Evolutionary conservation across 495 filamentous ascomycete species (phyloP).

Genomic region (Hypoxylon lienhwacheense): DNA sequence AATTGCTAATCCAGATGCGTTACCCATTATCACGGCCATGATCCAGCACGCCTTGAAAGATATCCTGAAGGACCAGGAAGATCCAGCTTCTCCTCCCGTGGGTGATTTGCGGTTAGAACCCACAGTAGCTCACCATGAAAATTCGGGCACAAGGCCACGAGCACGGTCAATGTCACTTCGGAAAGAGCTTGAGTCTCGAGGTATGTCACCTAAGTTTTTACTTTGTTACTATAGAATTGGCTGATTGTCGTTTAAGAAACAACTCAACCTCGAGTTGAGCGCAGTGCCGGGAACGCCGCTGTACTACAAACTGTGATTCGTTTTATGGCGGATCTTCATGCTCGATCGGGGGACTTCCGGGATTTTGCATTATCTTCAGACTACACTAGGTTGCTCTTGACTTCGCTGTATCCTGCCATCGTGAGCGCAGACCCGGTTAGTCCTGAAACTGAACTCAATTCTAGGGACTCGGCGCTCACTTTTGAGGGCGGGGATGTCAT

Average conservation of each 20-base stretch:
- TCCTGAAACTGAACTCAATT: slow-evolving; percentile 80
- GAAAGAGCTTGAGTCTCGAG: slow-evolving; percentile 54
- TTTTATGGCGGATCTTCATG: slow-evolving; percentile 76
- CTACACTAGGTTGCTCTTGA: slow-evolving; percentile 76
- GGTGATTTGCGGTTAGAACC: slow-evolving; percentile 30
- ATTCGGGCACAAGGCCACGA: slow-evolving; percentile 42
- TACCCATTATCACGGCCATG: slow-evolving; percentile 84
- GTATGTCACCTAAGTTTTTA: slow-evolving; percentile 38
- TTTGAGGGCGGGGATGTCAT: slow-evolving; percentile 86
- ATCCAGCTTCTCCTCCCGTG: slow-evolving; percentile 55
- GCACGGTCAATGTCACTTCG: slow-evolving; percentile 52
- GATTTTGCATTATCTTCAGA: slow-evolving; percentile 77
- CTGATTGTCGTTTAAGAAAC: slow-evolving; percentile 36
- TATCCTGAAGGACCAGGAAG: slow-evolving; percentile 63
- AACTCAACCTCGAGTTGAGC: slow-evolving; percentile 48
- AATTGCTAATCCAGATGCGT: slow-evolving; percentile 74
- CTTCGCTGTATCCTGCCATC: slow-evolving; percentile 79
- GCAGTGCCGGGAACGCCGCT: slow-evolving; percentile 51
- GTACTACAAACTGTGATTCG: slow-evolving; percentile 73
- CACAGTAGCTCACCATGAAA: slow-evolving; percentile 19
- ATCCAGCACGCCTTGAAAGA: slow-evolving; percentile 76
- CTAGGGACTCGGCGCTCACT: slow-evolving; percentile 72
- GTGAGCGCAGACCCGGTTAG: slow-evolving; percentile 80
- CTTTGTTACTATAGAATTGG: neutral
- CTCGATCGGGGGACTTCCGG: slow-evolving; percentile 70